phyloP scores from a whole-genome alignment of 257 asterid genomes.

The Thymus mandschuricus region DNA sequence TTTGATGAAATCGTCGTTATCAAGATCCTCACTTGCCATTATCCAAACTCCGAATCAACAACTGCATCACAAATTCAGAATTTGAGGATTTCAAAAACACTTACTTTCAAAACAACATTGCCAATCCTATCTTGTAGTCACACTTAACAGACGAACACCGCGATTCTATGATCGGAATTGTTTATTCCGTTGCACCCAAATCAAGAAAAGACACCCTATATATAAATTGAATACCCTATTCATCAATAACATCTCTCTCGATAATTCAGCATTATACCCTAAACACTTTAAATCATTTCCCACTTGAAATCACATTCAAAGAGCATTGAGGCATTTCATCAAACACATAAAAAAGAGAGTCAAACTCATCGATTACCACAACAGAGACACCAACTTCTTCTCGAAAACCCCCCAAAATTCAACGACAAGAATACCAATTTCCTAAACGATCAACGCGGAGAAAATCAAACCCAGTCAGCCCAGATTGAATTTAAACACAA shows the following conservation, averaged over 20 bases:
- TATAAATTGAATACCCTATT: conserved; percentile 11
- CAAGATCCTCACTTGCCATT: conserved; percentile 42
- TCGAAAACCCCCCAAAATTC: conserved; percentile 2
- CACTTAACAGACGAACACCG: not conserved
- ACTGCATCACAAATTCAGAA: conserved; percentile 33
- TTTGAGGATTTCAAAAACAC: not conserved
- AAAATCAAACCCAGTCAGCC: not conserved
- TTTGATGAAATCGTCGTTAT: conserved; percentile 42
- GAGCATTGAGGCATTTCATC: conserved; percentile 22
- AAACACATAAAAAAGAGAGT: conserved; percentile 26
- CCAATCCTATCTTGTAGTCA: not conserved
- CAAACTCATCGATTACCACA: conserved; percentile 26
- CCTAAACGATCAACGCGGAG: conserved; percentile 12
- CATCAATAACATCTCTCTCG: not conserved
- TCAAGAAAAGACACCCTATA: not conserved
- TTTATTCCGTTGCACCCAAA: not conserved
- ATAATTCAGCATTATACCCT: not conserved
- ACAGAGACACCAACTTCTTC: not conserved
- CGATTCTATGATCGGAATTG: not conserved
- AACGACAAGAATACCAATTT: conserved; percentile 15
- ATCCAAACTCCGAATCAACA: conserved; percentile 32
- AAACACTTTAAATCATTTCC: not conserved
- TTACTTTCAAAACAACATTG: not conserved
- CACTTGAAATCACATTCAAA: conserved; percentile 7
- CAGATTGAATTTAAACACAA: not conserved